These are phyloP conservation scores for Physocladia obscura DNA, from an alignment of 192 early-diverging fungal species.

Conservation along the genomic window DNA sequence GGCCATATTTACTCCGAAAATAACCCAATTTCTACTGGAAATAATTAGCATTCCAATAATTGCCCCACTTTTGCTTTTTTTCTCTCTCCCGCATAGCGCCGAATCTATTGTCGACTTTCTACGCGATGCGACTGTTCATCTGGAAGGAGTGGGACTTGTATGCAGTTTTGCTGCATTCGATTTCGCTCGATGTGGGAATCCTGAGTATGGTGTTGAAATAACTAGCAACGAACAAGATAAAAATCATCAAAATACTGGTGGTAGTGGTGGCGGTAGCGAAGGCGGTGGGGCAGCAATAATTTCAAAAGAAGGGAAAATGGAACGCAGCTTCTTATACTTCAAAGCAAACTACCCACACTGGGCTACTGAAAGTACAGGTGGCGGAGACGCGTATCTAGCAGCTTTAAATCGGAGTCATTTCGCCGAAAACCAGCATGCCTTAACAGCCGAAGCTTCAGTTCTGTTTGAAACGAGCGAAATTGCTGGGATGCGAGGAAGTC, in stretches of 20 bases:
- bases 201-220: slow-evolving; percentile 71
- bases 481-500: neutral
- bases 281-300: slow-evolving; percentile 30
- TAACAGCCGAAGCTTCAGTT: neutral
- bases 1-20: slow-evolving; percentile 75
- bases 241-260: slow-evolving; percentile 24
- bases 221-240: neutral
- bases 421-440: neutral
- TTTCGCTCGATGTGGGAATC: slow-evolving; percentile 86
- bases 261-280: slow-evolving; percentile 15
- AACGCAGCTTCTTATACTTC: slow-evolving; percentile 94
- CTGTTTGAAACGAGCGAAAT: neutral
- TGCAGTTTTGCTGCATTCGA: slow-evolving; percentile 98
- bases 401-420: neutral
- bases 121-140: slow-evolving; percentile 89
- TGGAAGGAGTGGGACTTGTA: slow-evolving; percentile 87
- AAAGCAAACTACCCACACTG: slow-evolving; percentile 94
- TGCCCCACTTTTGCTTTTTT: slow-evolving; percentile 81
- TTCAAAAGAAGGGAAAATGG: slow-evolving; percentile 95
- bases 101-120: slow-evolving; percentile 91
- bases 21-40: slow-evolving; percentile 79
- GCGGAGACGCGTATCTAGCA: slow-evolving; percentile 74
- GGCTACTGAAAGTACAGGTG: slow-evolving; percentile 79
- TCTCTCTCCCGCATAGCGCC: slow-evolving; percentile 70
- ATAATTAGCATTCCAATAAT: slow-evolving; percentile 75